Conservation (phyloP, 2,329 filamentous ascomycete genomes). For the Phyllosticta capitalensis region DNA sequence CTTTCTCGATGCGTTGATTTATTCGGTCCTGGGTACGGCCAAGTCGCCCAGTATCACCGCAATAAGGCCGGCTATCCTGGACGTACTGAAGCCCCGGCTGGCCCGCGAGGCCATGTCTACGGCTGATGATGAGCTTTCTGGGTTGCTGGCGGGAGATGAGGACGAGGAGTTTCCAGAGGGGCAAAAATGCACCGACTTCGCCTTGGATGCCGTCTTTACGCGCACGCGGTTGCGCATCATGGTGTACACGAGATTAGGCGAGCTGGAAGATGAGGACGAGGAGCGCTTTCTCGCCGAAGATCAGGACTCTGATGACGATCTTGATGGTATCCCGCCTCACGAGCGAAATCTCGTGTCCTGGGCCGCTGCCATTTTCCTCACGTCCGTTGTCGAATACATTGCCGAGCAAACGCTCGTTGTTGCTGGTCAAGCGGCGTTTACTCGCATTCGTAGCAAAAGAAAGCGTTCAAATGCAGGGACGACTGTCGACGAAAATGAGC, state of each 20-base stretch:
- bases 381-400: slow-evolving; percentile 87
- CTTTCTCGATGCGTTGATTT: slow-evolving; percentile 89
- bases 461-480: slow-evolving; percentile 22
- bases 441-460: slow-evolving; percentile 41
- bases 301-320: slow-evolving; percentile 12
- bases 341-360: slow-evolving; percentile 56
- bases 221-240: slow-evolving; percentile 86
- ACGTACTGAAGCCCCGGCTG: slow-evolving; percentile 81
- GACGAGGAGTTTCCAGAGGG: slow-evolving; percentile 35
- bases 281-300: slow-evolving; percentile 68
- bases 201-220: slow-evolving; percentile 91
- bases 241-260: slow-evolving; percentile 94
- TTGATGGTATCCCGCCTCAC: neutral
- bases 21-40: slow-evolving; percentile 74
- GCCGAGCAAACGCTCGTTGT: slow-evolving; percentile 85
- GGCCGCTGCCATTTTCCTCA: slow-evolving; percentile 89
- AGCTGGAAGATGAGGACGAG: slow-evolving; percentile 97
- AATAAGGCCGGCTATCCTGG: slow-evolving; percentile 71
- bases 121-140: slow-evolving; percentile 76
- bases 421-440: slow-evolving; percentile 73
- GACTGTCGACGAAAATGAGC: slow-evolving; percentile 39
- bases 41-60: slow-evolving; percentile 66
- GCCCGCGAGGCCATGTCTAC: slow-evolving; percentile 75
- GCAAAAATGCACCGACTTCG: slow-evolving; percentile 52
- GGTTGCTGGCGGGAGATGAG: slow-evolving; percentile 80